Evolutionary conservation across 2,329 filamentous ascomycete species (phyloP), one percentile per base, ranked within the genome.

Genomic region (Clonostachys solani): DNA sequence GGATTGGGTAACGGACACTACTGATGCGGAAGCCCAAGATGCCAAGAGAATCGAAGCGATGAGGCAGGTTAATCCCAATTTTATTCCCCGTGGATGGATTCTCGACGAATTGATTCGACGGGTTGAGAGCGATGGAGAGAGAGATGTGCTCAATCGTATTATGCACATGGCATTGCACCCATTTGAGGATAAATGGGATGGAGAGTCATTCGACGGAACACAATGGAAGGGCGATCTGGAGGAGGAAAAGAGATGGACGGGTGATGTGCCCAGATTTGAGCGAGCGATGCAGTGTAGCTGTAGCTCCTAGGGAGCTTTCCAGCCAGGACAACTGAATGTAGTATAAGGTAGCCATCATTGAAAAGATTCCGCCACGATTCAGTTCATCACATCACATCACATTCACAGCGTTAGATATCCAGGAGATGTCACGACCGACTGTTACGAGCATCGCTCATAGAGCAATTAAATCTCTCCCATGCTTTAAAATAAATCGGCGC

Each of bases 231-330:
- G 81, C 48, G 73, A 94, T 53, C 71, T 69, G 45, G 81, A 83
- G 15, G 89, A 96, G 61, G 92, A 96, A 64, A 76, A 84, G 56
- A 76, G 92, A 52, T 95, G 89, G 74, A 89, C 85, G 56, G 86
- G 88, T 3, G 91, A 96, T 67, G 89, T 95, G 47, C 92, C 92
- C 1, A 83, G 79, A 61, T 76, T 76, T 42, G 83, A 84, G 66
- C 80, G 89, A 55, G 88, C 87, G 34, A 83, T 96, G 80, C 92
- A 96, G 72, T 97, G 94, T 65, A 95, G 89, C 63, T 99, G 94
- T 68, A 96, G 90, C 63, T 96, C 92, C 19, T 95, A 73, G 50
- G 34, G 19, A 36, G 9, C 33, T 17, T 29, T 29, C 23, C 8
- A 29, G 23, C 23, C 23, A 29, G 9, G 23, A 29, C 23, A 10